phyloP scores from a whole-genome alignment of 768 basidiomycete genomes.

The Hericium alpestre region DNA sequence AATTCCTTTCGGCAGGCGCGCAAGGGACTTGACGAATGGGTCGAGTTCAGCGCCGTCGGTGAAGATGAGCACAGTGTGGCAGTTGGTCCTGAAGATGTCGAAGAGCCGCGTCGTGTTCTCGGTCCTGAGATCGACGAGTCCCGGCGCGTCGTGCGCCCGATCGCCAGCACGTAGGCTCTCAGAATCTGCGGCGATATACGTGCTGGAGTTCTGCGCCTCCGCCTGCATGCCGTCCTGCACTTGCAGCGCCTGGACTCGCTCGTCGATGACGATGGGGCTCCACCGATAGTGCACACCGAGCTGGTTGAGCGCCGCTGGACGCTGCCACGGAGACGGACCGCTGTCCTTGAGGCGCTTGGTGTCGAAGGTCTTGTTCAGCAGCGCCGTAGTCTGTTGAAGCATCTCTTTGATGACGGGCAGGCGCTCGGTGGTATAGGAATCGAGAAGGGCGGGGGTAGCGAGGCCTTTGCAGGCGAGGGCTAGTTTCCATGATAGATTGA shows the following conservation, averaged over 20 bases:
- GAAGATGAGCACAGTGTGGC: slow-evolving; percentile 12
- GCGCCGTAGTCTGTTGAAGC: slow-evolving; percentile 5
- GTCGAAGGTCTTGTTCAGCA: slow-evolving; percentile 1
- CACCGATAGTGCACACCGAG: slow-evolving; percentile 12
- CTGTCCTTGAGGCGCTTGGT: not conserved
- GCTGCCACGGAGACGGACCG: not conserved
- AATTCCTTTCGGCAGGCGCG: not conserved
- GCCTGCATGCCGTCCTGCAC: not conserved
- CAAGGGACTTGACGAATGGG: not conserved
- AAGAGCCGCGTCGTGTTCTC: not conserved
- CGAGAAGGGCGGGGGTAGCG: slow-evolving; percentile 6
- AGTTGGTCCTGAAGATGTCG: slow-evolving; percentile 7
- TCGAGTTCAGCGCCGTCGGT: not conserved
- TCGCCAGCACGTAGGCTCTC: slow-evolving; percentile 7
- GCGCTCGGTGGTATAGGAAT: slow-evolving; percentile 11
- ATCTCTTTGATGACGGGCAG: slow-evolving; percentile 11
- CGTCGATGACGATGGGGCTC: slow-evolving; percentile 10
- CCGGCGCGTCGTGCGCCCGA: slow-evolving; percentile 12
- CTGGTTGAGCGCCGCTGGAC: not conserved
- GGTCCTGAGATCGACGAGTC: not conserved
- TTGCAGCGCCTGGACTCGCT: not conserved
- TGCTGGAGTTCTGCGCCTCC: not conserved
- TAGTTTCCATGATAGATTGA: slow-evolving; percentile 13
- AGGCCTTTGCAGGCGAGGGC: slow-evolving; percentile 8
- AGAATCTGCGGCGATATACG: not conserved